phyloP scores from a whole-genome alignment of 129 eudicot genomes.

The Chrysanthemum makinoi region DNA sequence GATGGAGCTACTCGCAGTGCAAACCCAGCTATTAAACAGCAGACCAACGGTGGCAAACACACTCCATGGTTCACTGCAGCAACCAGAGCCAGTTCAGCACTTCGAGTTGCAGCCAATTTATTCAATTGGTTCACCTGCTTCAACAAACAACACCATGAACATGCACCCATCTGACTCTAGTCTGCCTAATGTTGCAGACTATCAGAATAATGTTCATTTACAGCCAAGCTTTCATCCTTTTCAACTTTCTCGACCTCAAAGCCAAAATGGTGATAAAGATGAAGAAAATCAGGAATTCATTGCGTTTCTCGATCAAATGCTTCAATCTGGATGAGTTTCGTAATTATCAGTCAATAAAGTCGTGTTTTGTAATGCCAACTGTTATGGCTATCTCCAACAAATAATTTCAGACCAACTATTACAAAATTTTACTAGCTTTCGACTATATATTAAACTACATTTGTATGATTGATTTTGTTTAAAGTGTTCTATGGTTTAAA shows the following conservation, averaged over 20 bases:
- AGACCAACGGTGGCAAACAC: constrained; percentile 41
- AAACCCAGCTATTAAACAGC: constrained; percentile 48
- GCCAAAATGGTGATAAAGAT: constrained; percentile 18
- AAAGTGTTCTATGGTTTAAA: constrained; percentile 25
- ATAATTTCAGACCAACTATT: not conserved
- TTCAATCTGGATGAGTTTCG: constrained; percentile 16
- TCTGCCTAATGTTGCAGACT: constrained; percentile 7
- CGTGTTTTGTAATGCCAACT: constrained; percentile 18
- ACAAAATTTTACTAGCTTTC: constrained; percentile 20
- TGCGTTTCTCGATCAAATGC: constrained; percentile 40
- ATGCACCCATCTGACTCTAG: constrained; percentile 23
- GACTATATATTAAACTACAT: constrained; percentile 18
- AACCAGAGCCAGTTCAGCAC: constrained; percentile 22
- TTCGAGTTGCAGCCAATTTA: not conserved
- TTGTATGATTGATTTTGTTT: constrained; percentile 18
- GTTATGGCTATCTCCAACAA: not conserved
- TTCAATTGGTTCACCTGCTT: too few species aligned
- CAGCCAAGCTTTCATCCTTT: constrained; percentile 33
- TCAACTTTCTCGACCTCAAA: constrained; percentile 16
- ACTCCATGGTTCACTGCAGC: constrained; percentile 36
- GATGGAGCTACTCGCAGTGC: constrained; percentile 50
- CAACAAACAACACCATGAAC: not conserved
- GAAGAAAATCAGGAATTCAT: constrained; percentile 37
- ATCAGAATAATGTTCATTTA: not conserved
- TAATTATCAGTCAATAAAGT: not conserved